Base-by-base conservation (phyloP, 495 filamentous ascomycete genomes). In the Corynascus novoguineensis region DNA sequence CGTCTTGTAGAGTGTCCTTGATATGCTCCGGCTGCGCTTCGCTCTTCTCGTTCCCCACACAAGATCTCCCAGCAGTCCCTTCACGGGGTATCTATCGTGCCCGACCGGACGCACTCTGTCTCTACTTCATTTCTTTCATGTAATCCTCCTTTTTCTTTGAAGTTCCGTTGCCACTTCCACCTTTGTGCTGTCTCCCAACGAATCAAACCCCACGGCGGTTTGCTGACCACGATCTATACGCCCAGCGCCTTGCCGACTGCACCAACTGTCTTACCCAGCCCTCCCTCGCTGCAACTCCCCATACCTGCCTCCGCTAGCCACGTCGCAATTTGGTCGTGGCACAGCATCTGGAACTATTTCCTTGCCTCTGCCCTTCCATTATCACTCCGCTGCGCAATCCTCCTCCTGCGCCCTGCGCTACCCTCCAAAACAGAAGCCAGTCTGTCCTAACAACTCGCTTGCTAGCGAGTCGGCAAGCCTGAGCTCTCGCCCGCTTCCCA, bases 291-390 rank as follows among this genome's bases (percentile, higher is more conserved):
- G 42, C 56, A 35, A 31, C 14, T 11, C 28, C 9, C 44, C 1
- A 31, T 28, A 7, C 47, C 41, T 32, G 37, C 55, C 41, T 44
- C 38, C 34, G 38, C 40, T 40, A 19, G 37, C 47, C 49, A 58
- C 55, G 48, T 58, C 21, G 38, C 47, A 9, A 3, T 37, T 10
- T 29, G n/a, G 8, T 22, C 10, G 29, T 32, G 31, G 32, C 56
- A 48, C 56, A 47, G 31, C 48, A 12, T 50, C 47, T 45, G n/a
- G 25, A 1, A 17, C 9, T 15, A 14, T 28, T 52, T n/a, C 2
- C 14, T 15, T 5, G 14, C 19, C 37, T 50, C 27, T 25, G 9
- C 10, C 5, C 28, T 31, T 17, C 17, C 11, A n/a, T 12, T 45
- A 3, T 10, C 37, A 41, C 9, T 6, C 37, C 10, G 37, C 29